Percentiles rank a stretch among this genome's conserved stretches.
These are phyloP conservation scores for Lentithecium fluviatile DNA, from an alignment of 495 filamentous ascomycete genomes.

Conservation along the genomic window DNA sequence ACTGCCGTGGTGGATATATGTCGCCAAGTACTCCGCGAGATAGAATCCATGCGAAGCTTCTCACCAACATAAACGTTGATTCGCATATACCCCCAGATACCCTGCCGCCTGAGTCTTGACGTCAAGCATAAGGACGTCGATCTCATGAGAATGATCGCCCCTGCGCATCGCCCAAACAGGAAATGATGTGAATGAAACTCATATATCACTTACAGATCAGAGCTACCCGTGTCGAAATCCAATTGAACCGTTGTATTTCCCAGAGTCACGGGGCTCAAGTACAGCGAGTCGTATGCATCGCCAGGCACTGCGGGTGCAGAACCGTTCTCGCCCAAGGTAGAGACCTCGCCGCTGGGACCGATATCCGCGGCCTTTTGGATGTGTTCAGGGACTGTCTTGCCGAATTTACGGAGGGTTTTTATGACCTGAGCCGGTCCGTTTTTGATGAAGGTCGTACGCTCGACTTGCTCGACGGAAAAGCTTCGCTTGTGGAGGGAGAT, in stretches of 20 bases:
- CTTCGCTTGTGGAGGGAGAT: constrained; percentile 29
- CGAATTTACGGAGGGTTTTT: constrained; percentile 42
- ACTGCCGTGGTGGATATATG: not conserved
- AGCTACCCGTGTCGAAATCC: constrained; percentile 74
- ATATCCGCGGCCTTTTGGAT: constrained; percentile 30
- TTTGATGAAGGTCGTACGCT: constrained; percentile 13
- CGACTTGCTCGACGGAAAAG: constrained; percentile 31
- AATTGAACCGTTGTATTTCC: constrained; percentile 63
- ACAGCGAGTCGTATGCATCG: constrained; percentile 59
- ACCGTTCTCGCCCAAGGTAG: constrained; percentile 47
- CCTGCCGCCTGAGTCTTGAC: not conserved
- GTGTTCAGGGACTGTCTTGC: constrained; percentile 44
- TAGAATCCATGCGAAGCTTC: not conserved
- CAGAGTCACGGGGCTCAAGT: constrained; percentile 64
- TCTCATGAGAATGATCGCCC: not conserved
- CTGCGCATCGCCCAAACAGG: not conserved
- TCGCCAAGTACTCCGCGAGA: not conserved
- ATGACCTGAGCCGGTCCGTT: constrained; percentile 24
- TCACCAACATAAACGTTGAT: not conserved
- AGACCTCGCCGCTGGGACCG: constrained; percentile 20
- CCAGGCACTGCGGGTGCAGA: constrained; percentile 53
- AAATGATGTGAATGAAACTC: not conserved
- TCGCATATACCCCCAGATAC: not conserved
- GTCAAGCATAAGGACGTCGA: not conserved
- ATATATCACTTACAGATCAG: constrained; percentile 62